Conservation (phyloP, 2,329 filamentous ascomycete species). For the Claviceps digitariae region DNA sequence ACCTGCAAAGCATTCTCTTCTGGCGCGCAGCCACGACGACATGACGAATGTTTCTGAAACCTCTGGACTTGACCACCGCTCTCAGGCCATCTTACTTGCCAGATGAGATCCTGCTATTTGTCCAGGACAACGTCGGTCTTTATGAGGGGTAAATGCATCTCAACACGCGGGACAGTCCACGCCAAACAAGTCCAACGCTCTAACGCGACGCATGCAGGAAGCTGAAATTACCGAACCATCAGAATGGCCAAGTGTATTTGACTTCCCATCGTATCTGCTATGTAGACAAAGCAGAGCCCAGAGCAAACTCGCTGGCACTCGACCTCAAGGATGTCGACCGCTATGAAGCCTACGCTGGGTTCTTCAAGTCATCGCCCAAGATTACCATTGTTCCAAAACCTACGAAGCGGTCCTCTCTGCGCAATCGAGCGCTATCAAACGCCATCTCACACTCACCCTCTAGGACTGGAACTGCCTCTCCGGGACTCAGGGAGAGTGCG, state of each 20-base stretch:
- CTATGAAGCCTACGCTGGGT: conserved; percentile 83
- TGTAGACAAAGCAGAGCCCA: conserved; percentile 75
- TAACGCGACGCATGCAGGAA: conserved; percentile 47
- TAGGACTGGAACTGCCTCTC: conserved; percentile 32
- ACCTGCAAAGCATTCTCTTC: background rate
- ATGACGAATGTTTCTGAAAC: conserved; percentile 93
- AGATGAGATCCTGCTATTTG: conserved; percentile 89
- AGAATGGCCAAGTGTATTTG: conserved; percentile 91
- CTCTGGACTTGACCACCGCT: conserved; percentile 89
- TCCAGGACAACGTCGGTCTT: conserved; percentile 92
- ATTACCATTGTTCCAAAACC: conserved; percentile 80
- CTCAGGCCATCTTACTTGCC: conserved; percentile 82
- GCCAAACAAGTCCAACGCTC: background rate
- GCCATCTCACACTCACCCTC: conserved; percentile 31
- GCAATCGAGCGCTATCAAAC: conserved; percentile 36
- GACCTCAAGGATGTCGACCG: conserved; percentile 85
- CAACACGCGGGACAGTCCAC: conserved; percentile 7
- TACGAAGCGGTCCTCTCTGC: conserved; percentile 48
- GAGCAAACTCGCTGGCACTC: conserved; percentile 71
- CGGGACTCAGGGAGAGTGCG: conserved; percentile 29
- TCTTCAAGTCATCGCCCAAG: conserved; percentile 89
- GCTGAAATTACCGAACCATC: conserved; percentile 85
- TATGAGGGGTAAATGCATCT: conserved; percentile 71
- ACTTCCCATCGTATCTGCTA: conserved; percentile 95
- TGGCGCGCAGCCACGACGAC: conserved; percentile 16